Conservation (phyloP, 345 rosid species). For the Murraya paniculata region DNA sequence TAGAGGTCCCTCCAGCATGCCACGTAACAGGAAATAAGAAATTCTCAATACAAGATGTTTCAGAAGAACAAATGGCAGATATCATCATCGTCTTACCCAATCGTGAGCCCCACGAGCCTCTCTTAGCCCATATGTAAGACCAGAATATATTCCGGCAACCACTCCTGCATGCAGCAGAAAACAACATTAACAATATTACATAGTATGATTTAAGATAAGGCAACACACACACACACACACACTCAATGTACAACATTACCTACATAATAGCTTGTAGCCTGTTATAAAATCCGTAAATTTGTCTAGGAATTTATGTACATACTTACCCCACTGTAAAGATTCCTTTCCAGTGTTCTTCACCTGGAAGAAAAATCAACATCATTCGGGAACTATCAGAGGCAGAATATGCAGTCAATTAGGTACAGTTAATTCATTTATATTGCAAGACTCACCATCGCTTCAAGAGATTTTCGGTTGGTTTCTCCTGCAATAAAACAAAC, state of each 20-base stretch:
- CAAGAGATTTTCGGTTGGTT: slow-evolving; percentile 67
- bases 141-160: slow-evolving; percentile 87
- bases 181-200: background rate
- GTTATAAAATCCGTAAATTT: too few relatives aligned
- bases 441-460: slow-evolving; percentile 63
- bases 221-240: too few relatives aligned
- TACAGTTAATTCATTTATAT: background rate
- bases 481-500: slow-evolving; percentile 49
- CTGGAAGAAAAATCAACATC: slow-evolving; percentile 27
- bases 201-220: too few relatives aligned
- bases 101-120: slow-evolving; percentile 93
- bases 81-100: slow-evolving; percentile 48
- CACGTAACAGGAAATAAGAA: too few relatives aligned
- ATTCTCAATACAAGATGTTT: too few relatives aligned
- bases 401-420: background rate
- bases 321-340: slow-evolving; percentile 89
- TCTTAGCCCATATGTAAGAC: slow-evolving; percentile 79
- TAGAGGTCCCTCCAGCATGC: too few relatives aligned
- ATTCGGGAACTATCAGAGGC: background rate
- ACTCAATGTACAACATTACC: too few relatives aligned
- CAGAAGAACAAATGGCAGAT: too few relatives aligned
- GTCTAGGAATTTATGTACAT: background rate
- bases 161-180: slow-evolving; percentile 43
- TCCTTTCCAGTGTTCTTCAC: slow-evolving; percentile 90
- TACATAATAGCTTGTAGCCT: background rate